A percentile compares a stretch with the other conserved stretches of the same genome.
phyloP scores from a whole-genome alignment of 805 yeast genomes.

The Candida hispaniensis region DNA sequence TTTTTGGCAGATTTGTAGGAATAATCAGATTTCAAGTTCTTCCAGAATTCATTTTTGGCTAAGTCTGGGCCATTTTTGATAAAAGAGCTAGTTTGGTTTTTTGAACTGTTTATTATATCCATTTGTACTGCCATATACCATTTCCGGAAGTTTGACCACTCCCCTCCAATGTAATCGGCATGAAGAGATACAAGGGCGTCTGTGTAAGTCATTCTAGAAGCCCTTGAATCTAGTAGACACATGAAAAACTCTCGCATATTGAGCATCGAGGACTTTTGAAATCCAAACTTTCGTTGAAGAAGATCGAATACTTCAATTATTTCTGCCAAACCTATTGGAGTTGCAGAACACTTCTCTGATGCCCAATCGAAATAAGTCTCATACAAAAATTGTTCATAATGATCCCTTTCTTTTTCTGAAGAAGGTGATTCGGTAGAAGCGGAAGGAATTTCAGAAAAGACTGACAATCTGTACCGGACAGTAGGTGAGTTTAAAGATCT shows the following conservation, averaged over 20 bases:
- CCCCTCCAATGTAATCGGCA: conserved; percentile 67
- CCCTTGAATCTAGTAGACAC: conserved; percentile 54
- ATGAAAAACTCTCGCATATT: conserved; percentile 60
- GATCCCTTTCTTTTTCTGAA: conserved; percentile 3
- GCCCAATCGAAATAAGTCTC: conserved; percentile 4
- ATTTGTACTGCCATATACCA: conserved; percentile 71
- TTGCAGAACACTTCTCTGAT: conserved; percentile 8
- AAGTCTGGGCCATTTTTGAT: conserved; percentile 18
- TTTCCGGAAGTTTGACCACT: conserved; percentile 53
- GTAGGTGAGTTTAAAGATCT: conserved; percentile 8
- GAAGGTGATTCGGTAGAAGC: too few relatives aligned
- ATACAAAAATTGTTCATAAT: conserved; percentile 2
- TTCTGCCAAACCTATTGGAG: conserved; percentile 28
- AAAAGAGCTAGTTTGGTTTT: conserved; percentile 27
- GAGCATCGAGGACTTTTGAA: conserved; percentile 52
- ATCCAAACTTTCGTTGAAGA: conserved; percentile 49
- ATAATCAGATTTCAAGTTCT: conserved; percentile 34
- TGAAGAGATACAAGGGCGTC: conserved; percentile 52
- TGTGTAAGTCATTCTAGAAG: conserved; percentile 49
- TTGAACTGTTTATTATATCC: conserved; percentile 43
- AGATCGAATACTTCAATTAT: conserved; percentile 48
- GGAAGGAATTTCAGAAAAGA: too few relatives aligned
- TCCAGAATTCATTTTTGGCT: conserved; percentile 16
- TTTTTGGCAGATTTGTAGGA: conserved; percentile 44
- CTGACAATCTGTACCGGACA: conserved; percentile 10